Percentiles rank a stretch among this genome's conserved stretches.
Conservation (phyloP, 805 yeast genomes). For the Candida xiaguanensis region DNA sequence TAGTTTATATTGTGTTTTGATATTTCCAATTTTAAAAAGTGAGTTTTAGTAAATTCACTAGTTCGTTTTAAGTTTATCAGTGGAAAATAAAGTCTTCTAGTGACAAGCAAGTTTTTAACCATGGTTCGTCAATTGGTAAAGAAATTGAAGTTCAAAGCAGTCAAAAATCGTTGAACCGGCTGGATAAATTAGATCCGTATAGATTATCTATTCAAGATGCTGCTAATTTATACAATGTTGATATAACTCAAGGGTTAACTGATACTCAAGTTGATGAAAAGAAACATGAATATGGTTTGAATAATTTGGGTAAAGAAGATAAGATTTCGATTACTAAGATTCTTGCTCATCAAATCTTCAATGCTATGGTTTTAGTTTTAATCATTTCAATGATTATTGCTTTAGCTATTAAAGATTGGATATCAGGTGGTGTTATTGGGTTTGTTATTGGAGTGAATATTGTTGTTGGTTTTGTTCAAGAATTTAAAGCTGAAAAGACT, state of each 20-base stretch:
- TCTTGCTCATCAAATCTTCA: constrained; percentile 62
- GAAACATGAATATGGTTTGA: constrained; percentile 47
- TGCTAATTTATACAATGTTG: constrained; percentile 13
- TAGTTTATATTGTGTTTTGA: not conserved
- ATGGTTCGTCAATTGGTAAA: constrained; percentile 11
- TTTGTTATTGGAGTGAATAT: constrained; percentile 64
- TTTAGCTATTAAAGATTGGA: constrained; percentile 72
- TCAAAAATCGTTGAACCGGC: constrained; percentile 10
- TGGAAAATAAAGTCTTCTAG: constrained; percentile 6
- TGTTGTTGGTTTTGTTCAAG: constrained; percentile 66
- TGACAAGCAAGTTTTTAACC: constrained; percentile 1
- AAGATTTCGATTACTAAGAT: constrained; percentile 53
- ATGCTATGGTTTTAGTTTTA: constrained; percentile 76
- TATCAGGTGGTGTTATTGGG: constrained; percentile 76
- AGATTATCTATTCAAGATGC: constrained; percentile 15
- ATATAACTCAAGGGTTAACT: constrained; percentile 18
- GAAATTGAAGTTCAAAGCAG: constrained; percentile 11
- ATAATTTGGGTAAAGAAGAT: constrained; percentile 57
- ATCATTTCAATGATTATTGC: constrained; percentile 68
- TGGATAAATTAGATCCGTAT: constrained; percentile 13
- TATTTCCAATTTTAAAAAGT: not conserved
- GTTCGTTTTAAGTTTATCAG: not conserved
- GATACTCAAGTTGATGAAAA: constrained; percentile 15
- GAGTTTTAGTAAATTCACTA: constrained; percentile 3
- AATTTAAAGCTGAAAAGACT: constrained; percentile 70